phyloP scores from a whole-genome alignment of 179 eudicot species.

The Camellia oleifera region DNA sequence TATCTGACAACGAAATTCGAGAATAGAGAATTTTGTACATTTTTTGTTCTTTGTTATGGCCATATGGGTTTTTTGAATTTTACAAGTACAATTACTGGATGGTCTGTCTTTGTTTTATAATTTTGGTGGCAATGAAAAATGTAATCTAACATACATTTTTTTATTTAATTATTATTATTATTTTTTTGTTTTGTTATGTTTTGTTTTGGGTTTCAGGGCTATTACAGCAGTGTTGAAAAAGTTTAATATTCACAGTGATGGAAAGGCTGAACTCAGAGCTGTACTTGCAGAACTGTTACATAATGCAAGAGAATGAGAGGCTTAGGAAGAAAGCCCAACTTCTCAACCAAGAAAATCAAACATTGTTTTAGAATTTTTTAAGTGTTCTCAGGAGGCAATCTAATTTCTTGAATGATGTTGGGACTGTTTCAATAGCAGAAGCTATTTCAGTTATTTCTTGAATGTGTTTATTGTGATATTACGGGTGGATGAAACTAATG shows the following conservation, averaged over 20 bases:
- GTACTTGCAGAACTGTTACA: conserved; percentile 71
- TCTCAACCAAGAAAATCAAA: conserved; percentile 71
- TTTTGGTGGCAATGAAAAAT: neutral
- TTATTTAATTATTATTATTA: too few species aligned
- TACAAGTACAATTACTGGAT: neutral
- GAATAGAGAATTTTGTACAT: too few species aligned
- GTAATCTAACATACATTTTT: conserved; percentile 1
- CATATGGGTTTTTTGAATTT: neutral
- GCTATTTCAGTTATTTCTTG: too few species aligned
- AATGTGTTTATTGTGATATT: too few species aligned
- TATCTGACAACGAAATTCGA: too few species aligned
- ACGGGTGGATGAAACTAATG: too few species aligned
- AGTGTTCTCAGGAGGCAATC: too few species aligned
- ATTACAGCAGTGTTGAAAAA: neutral
- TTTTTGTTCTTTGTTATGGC: neutral
- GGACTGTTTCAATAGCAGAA: too few species aligned
- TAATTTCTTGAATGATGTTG: too few species aligned
- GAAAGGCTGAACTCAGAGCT: conserved; percentile 74
- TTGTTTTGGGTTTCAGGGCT: neutral
- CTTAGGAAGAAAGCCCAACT: conserved; percentile 68
- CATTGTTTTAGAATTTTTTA: too few species aligned
- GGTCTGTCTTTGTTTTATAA: neutral
- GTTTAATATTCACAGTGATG: conserved; percentile 25
- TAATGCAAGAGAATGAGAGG: conserved; percentile 74
- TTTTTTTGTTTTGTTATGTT: neutral